These are phyloP conservation scores for Fomes fomentarius DNA, from an alignment of 1,284 basidiomycete genomes.

Conservation along the genomic window DNA sequence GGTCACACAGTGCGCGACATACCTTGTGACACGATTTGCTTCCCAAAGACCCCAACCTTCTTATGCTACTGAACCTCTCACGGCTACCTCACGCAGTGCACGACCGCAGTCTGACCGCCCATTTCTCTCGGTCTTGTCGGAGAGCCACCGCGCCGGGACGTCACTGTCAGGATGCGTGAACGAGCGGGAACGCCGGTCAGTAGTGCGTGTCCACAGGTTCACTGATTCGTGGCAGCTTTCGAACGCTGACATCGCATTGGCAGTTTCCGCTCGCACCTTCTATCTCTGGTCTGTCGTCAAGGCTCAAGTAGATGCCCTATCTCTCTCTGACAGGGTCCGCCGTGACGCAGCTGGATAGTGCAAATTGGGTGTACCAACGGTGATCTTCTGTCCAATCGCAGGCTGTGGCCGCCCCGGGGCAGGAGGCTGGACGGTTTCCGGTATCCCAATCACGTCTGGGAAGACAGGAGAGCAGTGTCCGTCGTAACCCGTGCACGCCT, in stretches of 20 bases:
- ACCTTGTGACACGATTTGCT: too few relatives aligned
- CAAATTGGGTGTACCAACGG: not conserved
- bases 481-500: not conserved
- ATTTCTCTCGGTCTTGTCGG: slow-evolving; percentile 12
- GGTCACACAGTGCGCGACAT: not conserved
- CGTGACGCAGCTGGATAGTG: not conserved
- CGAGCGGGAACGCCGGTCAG: not conserved
- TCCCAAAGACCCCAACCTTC: too few relatives aligned
- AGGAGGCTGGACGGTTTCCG: too few relatives aligned
- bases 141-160: not conserved
- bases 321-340: not conserved
- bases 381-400: not conserved
- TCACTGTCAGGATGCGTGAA: too few relatives aligned
- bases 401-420: not conserved
- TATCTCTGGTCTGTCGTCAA: not conserved
- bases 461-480: not conserved
- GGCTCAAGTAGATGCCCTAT: too few relatives aligned
- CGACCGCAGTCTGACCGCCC: too few relatives aligned
- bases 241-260: slow-evolving; percentile 7
- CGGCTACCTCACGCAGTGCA: too few relatives aligned
- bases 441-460: too few relatives aligned
- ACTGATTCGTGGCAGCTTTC: slow-evolving; percentile 10
- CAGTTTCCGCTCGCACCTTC: not conserved
- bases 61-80: too few relatives aligned
- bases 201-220: not conserved